Evolutionary conservation across 805 yeast genomes (phyloP).

Genomic region (Metschnikowia baotianmanensis): DNA sequence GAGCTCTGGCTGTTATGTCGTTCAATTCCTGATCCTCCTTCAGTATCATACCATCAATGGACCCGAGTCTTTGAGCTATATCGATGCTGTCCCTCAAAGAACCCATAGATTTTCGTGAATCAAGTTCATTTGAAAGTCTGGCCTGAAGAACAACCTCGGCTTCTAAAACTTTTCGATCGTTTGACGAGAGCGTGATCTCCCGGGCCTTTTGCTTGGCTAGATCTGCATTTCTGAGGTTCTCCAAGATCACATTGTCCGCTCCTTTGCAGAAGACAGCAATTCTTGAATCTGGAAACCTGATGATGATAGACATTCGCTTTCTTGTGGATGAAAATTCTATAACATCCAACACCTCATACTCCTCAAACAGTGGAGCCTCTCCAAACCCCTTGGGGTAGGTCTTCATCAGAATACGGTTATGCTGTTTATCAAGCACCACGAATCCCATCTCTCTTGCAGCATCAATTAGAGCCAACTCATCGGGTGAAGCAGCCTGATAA

Average conservation of each 20-base stretch:
- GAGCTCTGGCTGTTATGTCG: slow-evolving; percentile 50
- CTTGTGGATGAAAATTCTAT: slow-evolving; percentile 86
- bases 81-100: slow-evolving; percentile 29
- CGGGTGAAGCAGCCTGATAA: slow-evolving; percentile 95
- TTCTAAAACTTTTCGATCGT: slow-evolving; percentile 68
- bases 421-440: slow-evolving; percentile 70
- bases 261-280: slow-evolving; percentile 87
- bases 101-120: slow-evolving; percentile 30
- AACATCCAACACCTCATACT: slow-evolving; percentile 71
- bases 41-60: slow-evolving; percentile 50
- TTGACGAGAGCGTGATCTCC: slow-evolving; percentile 58
- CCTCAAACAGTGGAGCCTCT: slow-evolving; percentile 57
- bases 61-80: slow-evolving; percentile 25
- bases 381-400: slow-evolving; percentile 84
- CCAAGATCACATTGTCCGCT: slow-evolving; percentile 88
- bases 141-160: slow-evolving; percentile 70
- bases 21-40: slow-evolving; percentile 52
- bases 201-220: slow-evolving; percentile 61
- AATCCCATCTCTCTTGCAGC: slow-evolving; percentile 97
- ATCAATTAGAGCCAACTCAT: slow-evolving; percentile 86
- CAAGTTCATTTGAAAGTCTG: slow-evolving; percentile 38
- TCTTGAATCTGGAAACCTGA: slow-evolving; percentile 71
- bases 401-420: slow-evolving; percentile 59
- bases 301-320: slow-evolving; percentile 91
- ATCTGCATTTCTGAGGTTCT: slow-evolving; percentile 57